These are phyloP conservation scores for Nidularia pulvinata DNA, from an alignment of 768 basidiomycete species.

Conservation along the genomic window DNA sequence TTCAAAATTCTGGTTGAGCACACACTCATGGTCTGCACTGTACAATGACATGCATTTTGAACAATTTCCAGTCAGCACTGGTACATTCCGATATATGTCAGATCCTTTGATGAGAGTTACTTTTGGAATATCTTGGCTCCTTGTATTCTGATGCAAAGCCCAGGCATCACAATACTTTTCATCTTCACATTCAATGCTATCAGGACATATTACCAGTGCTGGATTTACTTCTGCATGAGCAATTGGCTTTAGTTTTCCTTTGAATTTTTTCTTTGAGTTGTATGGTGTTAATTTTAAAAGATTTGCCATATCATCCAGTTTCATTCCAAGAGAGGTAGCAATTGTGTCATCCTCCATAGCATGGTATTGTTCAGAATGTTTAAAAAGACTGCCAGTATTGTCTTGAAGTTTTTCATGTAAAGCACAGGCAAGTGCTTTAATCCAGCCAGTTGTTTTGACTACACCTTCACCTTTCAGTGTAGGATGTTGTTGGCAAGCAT, in stretches of 20 bases:
- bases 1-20: not conserved
- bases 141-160: not conserved
- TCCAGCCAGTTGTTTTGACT: not conserved
- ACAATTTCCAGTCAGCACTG: not conserved
- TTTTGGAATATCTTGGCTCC: not conserved
- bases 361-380: not conserved
- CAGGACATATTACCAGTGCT: not conserved
- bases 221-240: not conserved
- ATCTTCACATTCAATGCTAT: not conserved
- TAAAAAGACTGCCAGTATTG: not conserved
- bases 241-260: not conserved
- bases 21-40: not conserved
- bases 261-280: not conserved
- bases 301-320: not conserved
- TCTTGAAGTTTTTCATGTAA: not conserved
- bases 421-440: not conserved
- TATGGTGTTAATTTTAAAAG: not conserved
- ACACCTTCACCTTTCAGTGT: not conserved
- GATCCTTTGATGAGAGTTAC: not conserved
- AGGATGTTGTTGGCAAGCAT: conserved; percentile 8
- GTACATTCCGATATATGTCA: not conserved
- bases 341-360: not conserved
- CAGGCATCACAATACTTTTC: not conserved
- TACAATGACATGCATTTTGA: not conserved
- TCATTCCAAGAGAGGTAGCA: not conserved